These are phyloP conservation scores for Eurotiales sp. DNA, from an alignment of 2,329 filamentous ascomycete genomes.

Conservation along the genomic window DNA sequence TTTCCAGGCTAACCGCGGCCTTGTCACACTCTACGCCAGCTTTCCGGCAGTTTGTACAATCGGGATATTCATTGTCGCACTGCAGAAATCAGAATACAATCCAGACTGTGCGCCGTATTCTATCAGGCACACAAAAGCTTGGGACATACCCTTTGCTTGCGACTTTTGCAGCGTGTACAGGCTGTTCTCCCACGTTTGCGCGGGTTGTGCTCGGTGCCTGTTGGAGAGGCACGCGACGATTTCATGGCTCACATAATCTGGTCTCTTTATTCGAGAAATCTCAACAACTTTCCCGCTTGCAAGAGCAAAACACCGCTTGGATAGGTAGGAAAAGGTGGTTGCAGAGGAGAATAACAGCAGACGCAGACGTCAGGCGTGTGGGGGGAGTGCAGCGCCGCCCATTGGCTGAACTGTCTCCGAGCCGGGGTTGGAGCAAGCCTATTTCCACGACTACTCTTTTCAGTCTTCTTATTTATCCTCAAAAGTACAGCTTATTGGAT, in stretches of 20 bases:
- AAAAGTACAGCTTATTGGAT: no score
- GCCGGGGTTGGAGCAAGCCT: neutral
- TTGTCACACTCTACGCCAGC: slow-evolving; percentile 43
- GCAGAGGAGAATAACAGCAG: no score
- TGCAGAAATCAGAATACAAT: slow-evolving; percentile 15
- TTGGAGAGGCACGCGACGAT: slow-evolving; percentile 15
- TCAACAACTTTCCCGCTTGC: no score
- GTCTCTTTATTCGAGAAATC: no score
- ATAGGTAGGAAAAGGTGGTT: no score
- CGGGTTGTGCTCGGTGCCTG: slow-evolving; percentile 35
- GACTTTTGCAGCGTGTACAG: slow-evolving; percentile 44
- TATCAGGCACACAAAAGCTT: neutral
- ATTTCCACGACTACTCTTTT: neutral
- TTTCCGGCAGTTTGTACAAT: slow-evolving; percentile 44
- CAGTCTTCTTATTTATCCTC: neutral
- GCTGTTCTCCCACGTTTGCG: slow-evolving; percentile 45
- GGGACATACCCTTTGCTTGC: slow-evolving; percentile 43
- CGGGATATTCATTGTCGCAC: slow-evolving; percentile 46
- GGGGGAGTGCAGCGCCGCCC: neutral
- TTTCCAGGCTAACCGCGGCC: slow-evolving; percentile 37
- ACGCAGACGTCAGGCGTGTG: neutral
- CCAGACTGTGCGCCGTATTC: neutral
- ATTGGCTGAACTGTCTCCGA: neutral
- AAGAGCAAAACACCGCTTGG: no score
- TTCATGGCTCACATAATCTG: slow-evolving; percentile 4